A percentile compares a stretch with the other conserved stretches of the same genome.
phyloP scores from a whole-genome alignment of 495 filamentous ascomycete genomes.

The Aspergillus bridgeri region DNA sequence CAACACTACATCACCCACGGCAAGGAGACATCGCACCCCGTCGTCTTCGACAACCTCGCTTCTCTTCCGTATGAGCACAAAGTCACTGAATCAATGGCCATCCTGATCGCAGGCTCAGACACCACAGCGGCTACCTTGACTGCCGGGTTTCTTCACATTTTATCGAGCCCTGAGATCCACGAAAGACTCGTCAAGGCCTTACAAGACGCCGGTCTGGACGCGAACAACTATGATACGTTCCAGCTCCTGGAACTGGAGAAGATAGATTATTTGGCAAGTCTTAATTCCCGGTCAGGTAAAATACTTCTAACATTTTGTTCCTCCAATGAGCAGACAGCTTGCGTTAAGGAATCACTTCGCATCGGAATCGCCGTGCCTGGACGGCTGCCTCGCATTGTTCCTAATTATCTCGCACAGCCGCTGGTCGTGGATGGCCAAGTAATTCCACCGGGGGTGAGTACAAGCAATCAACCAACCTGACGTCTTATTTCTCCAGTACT shows the following conservation, averaged over 20 bases:
- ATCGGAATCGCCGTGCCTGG: slow-evolving; percentile 3
- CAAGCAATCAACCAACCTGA: neutral
- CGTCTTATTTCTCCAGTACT: no score
- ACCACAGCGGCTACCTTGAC: slow-evolving; percentile 12
- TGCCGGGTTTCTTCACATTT: slow-evolving; percentile 6
- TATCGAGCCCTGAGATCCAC: neutral
- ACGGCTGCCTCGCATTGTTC: slow-evolving; percentile 1
- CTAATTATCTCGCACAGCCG: neutral
- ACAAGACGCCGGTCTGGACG: neutral
- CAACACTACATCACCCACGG: neutral
- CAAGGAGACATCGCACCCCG: slow-evolving; percentile 3
- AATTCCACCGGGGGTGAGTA: slow-evolving; percentile 6
- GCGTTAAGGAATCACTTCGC: slow-evolving; percentile 7
- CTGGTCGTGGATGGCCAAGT: neutral
- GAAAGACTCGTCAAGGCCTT: neutral
- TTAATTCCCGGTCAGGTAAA: neutral
- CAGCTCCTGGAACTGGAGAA: slow-evolving; percentile 9
- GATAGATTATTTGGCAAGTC: slow-evolving; percentile 10
- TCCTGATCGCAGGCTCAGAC: slow-evolving; percentile 12
- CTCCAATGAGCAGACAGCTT: slow-evolving; percentile 2
- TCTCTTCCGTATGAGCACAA: neutral
- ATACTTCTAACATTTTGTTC: no score
- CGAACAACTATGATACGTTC: neutral
- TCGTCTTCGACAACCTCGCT: slow-evolving; percentile 12
- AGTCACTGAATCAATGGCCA: slow-evolving; percentile 9